Base-by-base conservation (phyloP, 257 asterid genomes). In the Phtheirospermum japonicum region DNA sequence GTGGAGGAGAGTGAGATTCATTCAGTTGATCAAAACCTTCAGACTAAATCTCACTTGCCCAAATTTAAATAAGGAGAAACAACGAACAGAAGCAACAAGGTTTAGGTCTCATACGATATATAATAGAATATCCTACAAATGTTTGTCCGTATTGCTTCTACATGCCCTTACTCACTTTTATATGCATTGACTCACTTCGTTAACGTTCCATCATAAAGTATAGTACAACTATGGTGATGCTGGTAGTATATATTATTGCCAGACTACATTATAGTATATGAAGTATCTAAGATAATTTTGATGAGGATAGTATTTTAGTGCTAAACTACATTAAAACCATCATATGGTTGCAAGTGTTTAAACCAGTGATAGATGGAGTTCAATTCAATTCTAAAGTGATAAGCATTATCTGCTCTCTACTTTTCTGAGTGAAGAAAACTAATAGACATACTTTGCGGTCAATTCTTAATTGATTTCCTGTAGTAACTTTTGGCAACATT, bases 301-400 rank as follows among this genome's bases (percentile, higher is more conserved):
- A 13, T 14, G 28, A 37, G 36, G 52, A 4, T n/a, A 36, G 11
- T 64, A 20, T 37, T 37, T 18, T 34, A 18, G 68, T 5, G 11
- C 46, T 31, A 63, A 52, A 36, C 61, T 16, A 20, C 40, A 67
- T 9, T 40, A 42, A 40, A 40, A 2, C 23, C 20, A 53, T 40
- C 6, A 0, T 13, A 8, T 13, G 46, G n/a, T 14, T 42, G 31
- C 23, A 36, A 28, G 19, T 51, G 50, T 42, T 13, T 7, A 40
- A 63, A 36, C 31, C 17, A 48, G 19, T 62, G 11, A 48, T 20
- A 4, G 13, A 62, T 4, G 33, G 52, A 54, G 67, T 26, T 53
- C 30, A 55, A 68, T 60, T 61, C 58, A 61, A 53, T 43, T 54
- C 33, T 54, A 12, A 4, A 26, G 56, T 13, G 37, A 12, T 49